Percentiles rank a stretch among this genome's conserved stretches.
Evolutionary conservation across 2,329 filamentous ascomycete species (phyloP).

Genomic region (Ophiostoma sp.): DNA sequence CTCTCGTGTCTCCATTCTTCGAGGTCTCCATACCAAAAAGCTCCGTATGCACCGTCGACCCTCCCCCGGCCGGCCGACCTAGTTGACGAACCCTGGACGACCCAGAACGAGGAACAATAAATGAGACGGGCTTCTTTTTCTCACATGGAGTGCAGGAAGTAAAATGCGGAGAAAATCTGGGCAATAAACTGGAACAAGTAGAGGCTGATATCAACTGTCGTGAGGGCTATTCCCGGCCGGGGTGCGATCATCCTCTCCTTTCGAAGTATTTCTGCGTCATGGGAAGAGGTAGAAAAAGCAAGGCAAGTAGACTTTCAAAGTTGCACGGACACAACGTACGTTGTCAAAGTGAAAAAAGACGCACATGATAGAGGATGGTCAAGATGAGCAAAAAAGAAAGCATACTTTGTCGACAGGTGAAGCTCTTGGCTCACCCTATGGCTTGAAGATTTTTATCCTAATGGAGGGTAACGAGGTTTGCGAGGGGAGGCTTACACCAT

Average conservation of each 20-base stretch:
- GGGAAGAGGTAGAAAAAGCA: not conserved
- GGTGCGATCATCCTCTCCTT: not conserved
- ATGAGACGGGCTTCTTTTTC: not conserved
- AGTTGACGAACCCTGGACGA: not conserved
- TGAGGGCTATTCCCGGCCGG: not conserved
- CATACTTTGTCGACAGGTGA: not conserved
- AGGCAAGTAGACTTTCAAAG: not conserved
- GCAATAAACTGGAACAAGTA: not conserved
- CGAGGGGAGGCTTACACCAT: constrained; percentile 1
- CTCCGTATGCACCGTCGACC: not conserved
- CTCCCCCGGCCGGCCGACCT: constrained; percentile 1
- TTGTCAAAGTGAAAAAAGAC: not conserved
- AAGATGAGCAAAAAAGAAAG: not conserved
- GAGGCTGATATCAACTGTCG: not conserved
- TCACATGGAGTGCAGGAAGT: not conserved
- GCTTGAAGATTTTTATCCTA: constrained; percentile 1
- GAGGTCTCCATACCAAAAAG: not conserved
- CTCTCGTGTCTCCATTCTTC: not conserved
- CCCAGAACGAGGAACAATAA: not conserved
- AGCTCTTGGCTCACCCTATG: constrained; percentile 3
- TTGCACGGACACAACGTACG: not conserved
- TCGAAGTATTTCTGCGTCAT: not conserved
- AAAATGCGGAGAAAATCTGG: constrained; percentile 4
- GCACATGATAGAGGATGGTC: not conserved
- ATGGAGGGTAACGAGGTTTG: not conserved